Base-by-base conservation (phyloP, 2,329 filamentous ascomycete species). In the Apiospora koreana region DNA sequence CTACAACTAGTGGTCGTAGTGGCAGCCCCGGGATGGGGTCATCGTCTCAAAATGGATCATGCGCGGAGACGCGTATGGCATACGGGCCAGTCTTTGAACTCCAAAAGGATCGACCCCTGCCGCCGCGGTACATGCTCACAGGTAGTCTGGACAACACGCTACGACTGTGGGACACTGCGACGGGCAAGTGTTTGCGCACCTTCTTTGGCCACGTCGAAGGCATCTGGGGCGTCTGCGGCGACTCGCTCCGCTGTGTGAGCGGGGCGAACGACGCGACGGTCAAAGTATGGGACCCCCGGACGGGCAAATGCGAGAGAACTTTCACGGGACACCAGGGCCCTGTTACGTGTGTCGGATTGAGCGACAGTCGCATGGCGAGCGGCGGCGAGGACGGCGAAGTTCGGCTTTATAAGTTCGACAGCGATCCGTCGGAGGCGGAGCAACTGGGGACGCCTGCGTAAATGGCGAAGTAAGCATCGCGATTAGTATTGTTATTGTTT, bases 121-220 rank as follows among this genome's bases (percentile, higher is more conserved):
- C 95, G 18, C 93, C 94, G 0, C 89, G 92, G 5, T 98, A 98
- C 81, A 97, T 99, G 86, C 87, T 98, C 65, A 98, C 95, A 0
- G 95, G 94, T 67, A 94, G 94, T 0, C 87, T 99, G 23, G 96
- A 99, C 80, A 93, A 92, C 70, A 98, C 94, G 0, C 93, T 98
- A 73, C 92, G 95, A 14, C 87, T 98, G 25, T 99, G 96, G 95
- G 94, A 98, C 79, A 93, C 94, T 1, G 88, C 88, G 6, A 92
- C 92, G 0, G 94, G 94, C 46, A 89, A 90, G 73, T 97, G 94
- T 76, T 86, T 98, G 43, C 93, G 94, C 72, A 97, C 94, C 42
- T 97, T 98, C 85, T 99, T 98, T 79, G 96, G 96, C 0, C 96
- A 99, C 77, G 89, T 99, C 28, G 96, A 99, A 80, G 96, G 96